These are phyloP conservation scores for Clonostachys byssicola DNA, from an alignment of 2,329 filamentous ascomycete species.

Conservation along the genomic window DNA sequence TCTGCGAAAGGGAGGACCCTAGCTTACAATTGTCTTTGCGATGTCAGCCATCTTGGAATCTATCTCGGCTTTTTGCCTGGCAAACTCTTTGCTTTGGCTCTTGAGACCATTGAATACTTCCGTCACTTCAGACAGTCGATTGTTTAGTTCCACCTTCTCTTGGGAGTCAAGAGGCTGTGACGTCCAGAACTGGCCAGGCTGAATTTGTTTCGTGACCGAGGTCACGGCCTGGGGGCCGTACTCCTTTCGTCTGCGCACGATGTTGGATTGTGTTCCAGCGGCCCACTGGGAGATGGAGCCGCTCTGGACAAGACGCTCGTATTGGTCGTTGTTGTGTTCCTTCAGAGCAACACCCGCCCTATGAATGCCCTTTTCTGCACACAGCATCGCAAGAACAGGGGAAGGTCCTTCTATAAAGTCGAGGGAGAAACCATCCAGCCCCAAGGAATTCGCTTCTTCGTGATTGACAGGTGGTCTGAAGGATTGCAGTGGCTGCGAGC, in stretches of 20 bases:
- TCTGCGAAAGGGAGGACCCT: not conserved
- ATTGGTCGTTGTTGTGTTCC: conserved; percentile 64
- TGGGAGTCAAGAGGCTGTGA: conserved; percentile 68
- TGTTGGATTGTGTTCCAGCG: conserved; percentile 60
- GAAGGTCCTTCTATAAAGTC: conserved; percentile 79
- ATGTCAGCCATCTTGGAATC: conserved; percentile 36
- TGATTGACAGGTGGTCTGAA: conserved; percentile 51
- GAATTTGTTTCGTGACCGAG: conserved; percentile 60
- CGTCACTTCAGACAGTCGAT: conserved; percentile 38
- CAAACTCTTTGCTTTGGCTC: conserved; percentile 22
- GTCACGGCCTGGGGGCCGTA: conserved; percentile 74
- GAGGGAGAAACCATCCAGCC: conserved; percentile 76
- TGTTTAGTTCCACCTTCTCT: conserved; percentile 58
- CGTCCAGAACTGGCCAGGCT: conserved; percentile 65
- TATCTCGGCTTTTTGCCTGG: conserved; percentile 33
- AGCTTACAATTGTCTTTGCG: conserved; percentile 27
- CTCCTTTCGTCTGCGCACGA: conserved; percentile 67
- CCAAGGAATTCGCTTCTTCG: conserved; percentile 51
- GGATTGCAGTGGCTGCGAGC: conserved; percentile 44
- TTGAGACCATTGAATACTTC: conserved; percentile 26
- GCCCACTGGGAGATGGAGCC: conserved; percentile 64
- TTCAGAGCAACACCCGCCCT: conserved; percentile 58
- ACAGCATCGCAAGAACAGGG: conserved; percentile 84
- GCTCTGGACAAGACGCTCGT: conserved; percentile 56
- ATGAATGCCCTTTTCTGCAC: conserved; percentile 66